Base-by-base conservation (phyloP, 768 basidiomycete species). In the Leccinum barrowsii region DNA sequence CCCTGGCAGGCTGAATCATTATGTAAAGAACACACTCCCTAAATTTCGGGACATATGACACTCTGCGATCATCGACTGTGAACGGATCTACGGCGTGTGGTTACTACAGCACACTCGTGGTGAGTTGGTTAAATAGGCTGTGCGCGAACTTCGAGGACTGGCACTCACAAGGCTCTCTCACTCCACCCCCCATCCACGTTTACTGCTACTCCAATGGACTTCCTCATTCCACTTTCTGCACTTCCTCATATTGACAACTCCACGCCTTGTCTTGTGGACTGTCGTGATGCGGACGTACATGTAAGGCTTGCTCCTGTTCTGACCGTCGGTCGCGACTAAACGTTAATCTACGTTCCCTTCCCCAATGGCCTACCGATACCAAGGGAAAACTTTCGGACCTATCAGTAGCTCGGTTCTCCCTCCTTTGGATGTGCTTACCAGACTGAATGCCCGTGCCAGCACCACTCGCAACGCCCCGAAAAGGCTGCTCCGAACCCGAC, bases 201-300 rank as follows among this genome's bases (percentile, higher is more conserved):
- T 17, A 37, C 35, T 37, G 15, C 15, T 17, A 37, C 15, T 37
- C 3, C 7, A 3, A 37, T 37, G 35, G 35, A 37, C 15, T 15
- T 37, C 35, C 35, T 37, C 7, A 17, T 17, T 8, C 37, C 37
- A n/a, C 37, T 7, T 40, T 40, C 15, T 13, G 35, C 15, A 37
- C 35, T 7, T 37, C 35, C 35, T 37, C 15, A 6, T 37, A 37
- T 12, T 34, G 34, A 13, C 13, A 13, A 13, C 34, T 13, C 34
- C 5, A 34, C 34, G 34, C 5, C 34, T 13, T 34, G 34, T 13
- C 34, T 34, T 34, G 34, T 34, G 2, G 34, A 34, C n/a, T 59
- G 59, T 19, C 71, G 74, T 28, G 61, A 62, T 10, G 32, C 5
- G 10, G 12, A 34, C 1, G 50, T 58, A 5, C 67, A 61, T 57